phyloP scores from a whole-genome alignment of 1,284 basidiomycete genomes.

The Ustilago crameri region DNA sequence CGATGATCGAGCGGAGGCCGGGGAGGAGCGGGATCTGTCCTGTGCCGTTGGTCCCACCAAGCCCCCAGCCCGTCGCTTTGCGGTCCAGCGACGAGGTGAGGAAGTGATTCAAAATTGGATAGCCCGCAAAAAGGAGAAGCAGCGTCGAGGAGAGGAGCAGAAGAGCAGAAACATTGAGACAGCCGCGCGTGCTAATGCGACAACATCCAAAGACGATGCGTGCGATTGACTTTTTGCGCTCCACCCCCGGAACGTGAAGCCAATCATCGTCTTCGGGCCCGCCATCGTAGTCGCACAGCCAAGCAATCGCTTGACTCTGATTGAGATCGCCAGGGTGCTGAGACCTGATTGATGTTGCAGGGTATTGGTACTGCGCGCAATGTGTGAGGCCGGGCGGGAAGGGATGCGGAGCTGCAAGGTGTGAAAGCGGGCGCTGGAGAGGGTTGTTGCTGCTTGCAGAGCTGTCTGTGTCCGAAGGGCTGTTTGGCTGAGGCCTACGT shows the following conservation, averaged over 20 bases:
- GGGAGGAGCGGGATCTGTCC: constrained; percentile 54
- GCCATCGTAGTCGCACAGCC: constrained; percentile 40
- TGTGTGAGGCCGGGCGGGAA: background rate
- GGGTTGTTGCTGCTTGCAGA: constrained; percentile 4
- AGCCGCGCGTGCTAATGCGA: constrained; percentile 12
- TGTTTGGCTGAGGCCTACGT: background rate
- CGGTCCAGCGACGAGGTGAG: background rate
- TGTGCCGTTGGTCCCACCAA: constrained; percentile 74
- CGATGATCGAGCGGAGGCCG: constrained; percentile 23
- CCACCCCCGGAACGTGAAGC: constrained; percentile 18
- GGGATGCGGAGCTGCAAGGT: background rate
- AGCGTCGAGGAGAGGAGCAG: constrained; percentile 15
- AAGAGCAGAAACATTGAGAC: constrained; percentile 35
- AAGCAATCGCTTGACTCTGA: constrained; percentile 3
- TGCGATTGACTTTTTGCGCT: background rate
- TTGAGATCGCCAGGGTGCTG: background rate
- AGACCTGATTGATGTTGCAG: background rate
- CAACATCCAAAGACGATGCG: background rate
- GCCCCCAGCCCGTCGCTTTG: constrained; percentile 69
- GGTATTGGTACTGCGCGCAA: constrained; percentile 4
- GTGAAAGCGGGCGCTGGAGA: constrained; percentile 2
- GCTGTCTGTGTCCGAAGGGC: constrained; percentile 2
- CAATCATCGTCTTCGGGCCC: constrained; percentile 29
- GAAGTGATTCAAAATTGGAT: constrained; percentile 38
- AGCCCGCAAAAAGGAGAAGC: constrained; percentile 45